Evolutionary conservation across 352 stramenopile species (phyloP).

Genomic region (Globisporangium spiculum): DNA sequence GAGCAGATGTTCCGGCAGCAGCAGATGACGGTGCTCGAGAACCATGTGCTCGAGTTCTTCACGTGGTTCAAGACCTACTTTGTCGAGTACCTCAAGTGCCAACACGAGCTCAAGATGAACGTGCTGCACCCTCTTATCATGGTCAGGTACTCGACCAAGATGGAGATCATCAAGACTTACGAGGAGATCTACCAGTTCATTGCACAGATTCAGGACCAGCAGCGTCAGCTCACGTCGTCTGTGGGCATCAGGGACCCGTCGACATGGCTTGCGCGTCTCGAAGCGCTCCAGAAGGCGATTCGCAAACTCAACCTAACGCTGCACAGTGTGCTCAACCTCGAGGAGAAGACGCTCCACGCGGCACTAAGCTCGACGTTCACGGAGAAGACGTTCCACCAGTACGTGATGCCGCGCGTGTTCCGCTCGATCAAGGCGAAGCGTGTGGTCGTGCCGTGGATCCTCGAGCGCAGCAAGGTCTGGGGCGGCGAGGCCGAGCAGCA

Average conservation of each 20-base stretch:
- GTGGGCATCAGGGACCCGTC: slow-evolving; percentile 35
- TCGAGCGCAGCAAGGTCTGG: slow-evolving; percentile 84
- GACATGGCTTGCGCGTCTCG: slow-evolving; percentile 58
- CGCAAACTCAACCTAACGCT: slow-evolving; percentile 69
- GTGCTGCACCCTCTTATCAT: slow-evolving; percentile 60
- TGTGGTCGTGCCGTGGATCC: slow-evolving; percentile 82
- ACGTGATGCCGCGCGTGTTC: slow-evolving; percentile 79
- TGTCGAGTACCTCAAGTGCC: slow-evolving; percentile 64
- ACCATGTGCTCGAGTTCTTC: slow-evolving; percentile 61
- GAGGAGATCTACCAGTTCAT: slow-evolving; percentile 61
- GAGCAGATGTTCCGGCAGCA: slow-evolving; percentile 45
- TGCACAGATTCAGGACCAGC: slow-evolving; percentile 51
- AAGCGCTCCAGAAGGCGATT: slow-evolving; percentile 63
- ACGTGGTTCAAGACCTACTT: slow-evolving; percentile 78
- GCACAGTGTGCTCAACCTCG: slow-evolving; percentile 65
- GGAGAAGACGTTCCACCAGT: slow-evolving; percentile 66
- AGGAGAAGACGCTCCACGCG: slow-evolving; percentile 61
- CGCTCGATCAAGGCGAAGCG: slow-evolving; percentile 72
- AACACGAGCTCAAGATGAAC: slow-evolving; percentile 61
- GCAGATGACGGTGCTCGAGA: slow-evolving; percentile 31
- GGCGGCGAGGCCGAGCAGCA: slow-evolving; percentile 69
- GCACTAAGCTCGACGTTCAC: slow-evolving; percentile 65
- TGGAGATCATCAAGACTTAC: slow-evolving; percentile 65
- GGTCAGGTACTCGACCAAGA: slow-evolving; percentile 50
- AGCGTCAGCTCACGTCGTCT: slow-evolving; percentile 44